Evolutionary conservation across 2,329 filamentous ascomycete genomes (phyloP), one percentile per base, ranked within the genome.

Genomic region (Nemania sp.): DNA sequence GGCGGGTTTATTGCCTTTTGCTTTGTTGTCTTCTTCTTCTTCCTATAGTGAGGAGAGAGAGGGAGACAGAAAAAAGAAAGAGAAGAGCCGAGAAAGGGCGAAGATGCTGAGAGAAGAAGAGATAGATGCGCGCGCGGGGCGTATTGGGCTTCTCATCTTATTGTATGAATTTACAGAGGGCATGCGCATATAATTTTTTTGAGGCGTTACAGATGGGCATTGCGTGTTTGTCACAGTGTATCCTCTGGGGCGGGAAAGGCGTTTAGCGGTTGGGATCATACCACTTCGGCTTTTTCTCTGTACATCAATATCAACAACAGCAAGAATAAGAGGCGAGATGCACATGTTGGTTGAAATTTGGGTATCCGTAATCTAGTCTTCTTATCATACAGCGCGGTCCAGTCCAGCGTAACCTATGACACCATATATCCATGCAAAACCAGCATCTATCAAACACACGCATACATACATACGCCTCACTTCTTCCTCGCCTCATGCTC

Each of bases 1-100:
- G 94, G 91, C 15, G 78, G 80, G 41, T 96, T 99, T 67, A 91
- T 99, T 66, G 92, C 91, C 0, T 82, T 96, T 64, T 97, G 94
- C 75, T 95, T 95, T 68, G 73, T 97, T 65, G 75, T 95, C 75
- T 82, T 97, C 66, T 83, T 93, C 66, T 95, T 86, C 71, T 89
- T 94, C 68, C 75, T 85, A 69, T 94, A 73, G 79, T 52, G 49
- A 31, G 28, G 40, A 17, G 11, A 6, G 7, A 54, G 7, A 9
- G 2, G 28, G 20, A 2, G 20, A 33, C 17, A 9, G 31, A n/a
- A 48, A 37, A 9, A 3, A 12, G 4, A 36, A 8, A 26, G 8
- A 37, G n/a, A 51, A 31, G 28, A 43, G 20, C 14, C 9, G 7
- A 54, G 7, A 9, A 2, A 31, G 20, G 2, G 20, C 28, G 22